Base-by-base conservation (phyloP, 352 stramenopile genomes). In the Pythium aristosporum region DNA sequence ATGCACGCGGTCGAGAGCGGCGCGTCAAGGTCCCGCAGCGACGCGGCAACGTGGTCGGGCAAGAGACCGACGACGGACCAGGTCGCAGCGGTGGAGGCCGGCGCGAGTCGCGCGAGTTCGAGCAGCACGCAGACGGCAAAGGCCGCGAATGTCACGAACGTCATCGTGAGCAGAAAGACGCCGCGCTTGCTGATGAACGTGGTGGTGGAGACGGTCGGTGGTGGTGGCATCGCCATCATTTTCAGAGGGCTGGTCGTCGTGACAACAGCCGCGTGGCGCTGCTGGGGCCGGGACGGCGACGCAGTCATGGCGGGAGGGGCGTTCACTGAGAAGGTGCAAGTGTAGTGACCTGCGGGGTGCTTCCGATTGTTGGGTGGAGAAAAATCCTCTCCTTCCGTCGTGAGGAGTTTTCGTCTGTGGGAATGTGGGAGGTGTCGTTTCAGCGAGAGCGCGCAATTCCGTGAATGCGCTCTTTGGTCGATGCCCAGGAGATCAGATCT, bases 51-150 rank as follows among this genome's bases (percentile, higher is more conserved):
- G 52, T 62, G 53, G 46, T 82, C 47, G 18, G 80, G 55, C 42
- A 87, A 63, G 37, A 16, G 15, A 42, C 11, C 37, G 11, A 42
- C 37, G 37, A 30, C 39, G 12, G 39, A 21, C 30, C 67, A 73
- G 15, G 30, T 42, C 5, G 68, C 23, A 0, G 48, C 39, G 43
- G 53, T 47, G 23, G 59, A 65, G 25, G 25, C 25, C 43, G 75
- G 70, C 21, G 66, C 62, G 61, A 86, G 69, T 47, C 75, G 74
- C 41, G 63, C 78, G 48, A 86, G 67, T 52, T 92, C 80, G 7
- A 75, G 71, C 16, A 90, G 63, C 16, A 76, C 75, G 42, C 84
- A 85, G 13, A 90, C 68, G 47, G 76, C 80, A 55, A 92, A 92
- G 32, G 83, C 79, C 5, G 74, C 77, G 48, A 92, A 90, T 16